A percentile compares a stretch with the other conserved stretches of the same genome.
These are phyloP conservation scores for Ustilago loliicola DNA, from an alignment of 1,284 basidiomycete species.

Conservation along the genomic window DNA sequence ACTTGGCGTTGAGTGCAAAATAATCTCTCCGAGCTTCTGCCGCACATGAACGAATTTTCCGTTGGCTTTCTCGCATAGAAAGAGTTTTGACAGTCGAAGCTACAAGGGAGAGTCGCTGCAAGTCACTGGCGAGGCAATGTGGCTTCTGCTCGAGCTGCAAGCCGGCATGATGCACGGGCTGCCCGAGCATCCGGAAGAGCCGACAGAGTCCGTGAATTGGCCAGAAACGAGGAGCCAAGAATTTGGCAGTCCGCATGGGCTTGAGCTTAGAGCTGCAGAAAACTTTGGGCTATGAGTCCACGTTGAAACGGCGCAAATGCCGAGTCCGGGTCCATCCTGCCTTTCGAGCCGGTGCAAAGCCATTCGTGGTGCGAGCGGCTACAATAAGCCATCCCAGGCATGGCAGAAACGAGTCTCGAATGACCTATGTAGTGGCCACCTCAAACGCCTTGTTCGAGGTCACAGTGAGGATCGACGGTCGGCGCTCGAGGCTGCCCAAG, in stretches of 20 bases:
- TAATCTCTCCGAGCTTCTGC: conserved; percentile 21
- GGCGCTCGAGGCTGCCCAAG: too few species aligned
- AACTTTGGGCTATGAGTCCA: too few species aligned
- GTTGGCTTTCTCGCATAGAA: background rate
- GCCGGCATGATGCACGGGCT: background rate
- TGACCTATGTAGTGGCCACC: too few species aligned
- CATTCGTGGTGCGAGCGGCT: background rate
- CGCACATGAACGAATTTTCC: background rate
- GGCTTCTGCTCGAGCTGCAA: background rate
- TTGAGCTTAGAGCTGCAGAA: background rate
- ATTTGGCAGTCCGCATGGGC: background rate
- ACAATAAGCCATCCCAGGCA: too few species aligned
- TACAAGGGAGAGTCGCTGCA: background rate
- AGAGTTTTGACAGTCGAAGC: background rate
- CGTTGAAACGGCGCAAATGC: conserved; percentile 1
- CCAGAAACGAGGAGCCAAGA: background rate
- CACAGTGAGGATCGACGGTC: background rate
- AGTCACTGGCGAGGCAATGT: background rate
- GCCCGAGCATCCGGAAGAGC: conserved; percentile 8
- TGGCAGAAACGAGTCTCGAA: too few species aligned
- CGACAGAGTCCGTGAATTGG: conserved; percentile 17
- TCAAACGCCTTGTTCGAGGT: too few species aligned
- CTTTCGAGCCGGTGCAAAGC: background rate
- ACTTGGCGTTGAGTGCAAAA: background rate
- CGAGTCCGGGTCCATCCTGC: background rate